Percentiles rank a stretch among this genome's conserved stretches.
Conservation (phyloP, 345 rosid species). For the Ricinus communis region DNA sequence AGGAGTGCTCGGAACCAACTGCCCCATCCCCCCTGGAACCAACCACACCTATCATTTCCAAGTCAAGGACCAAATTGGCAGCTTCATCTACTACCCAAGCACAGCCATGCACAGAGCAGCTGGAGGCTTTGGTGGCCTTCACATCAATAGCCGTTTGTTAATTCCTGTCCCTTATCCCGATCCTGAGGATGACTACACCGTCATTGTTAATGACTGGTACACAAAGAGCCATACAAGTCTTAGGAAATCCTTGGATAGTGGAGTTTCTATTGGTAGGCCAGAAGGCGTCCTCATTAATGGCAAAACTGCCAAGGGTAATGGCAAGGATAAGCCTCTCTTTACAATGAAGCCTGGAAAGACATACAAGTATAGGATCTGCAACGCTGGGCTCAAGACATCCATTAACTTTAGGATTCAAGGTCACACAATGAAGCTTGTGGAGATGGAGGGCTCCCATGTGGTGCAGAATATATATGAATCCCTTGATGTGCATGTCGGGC, state of each 20-base stretch:
- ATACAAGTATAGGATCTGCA: slow-evolving; percentile 28
- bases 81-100: slow-evolving; percentile 27
- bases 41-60: slow-evolving; percentile 82
- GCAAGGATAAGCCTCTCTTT: slow-evolving; percentile 27
- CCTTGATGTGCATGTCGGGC: slow-evolving; percentile 27
- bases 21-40: slow-evolving; percentile 67
- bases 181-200: slow-evolving; percentile 29
- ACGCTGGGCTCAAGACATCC: slow-evolving; percentile 22
- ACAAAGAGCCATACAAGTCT: slow-evolving; percentile 14
- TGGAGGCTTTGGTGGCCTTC: slow-evolving; percentile 30
- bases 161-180: slow-evolving; percentile 29
- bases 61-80: slow-evolving; percentile 77
- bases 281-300: slow-evolving; percentile 27
- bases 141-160: slow-evolving; percentile 24
- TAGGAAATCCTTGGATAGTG: slow-evolving; percentile 15
- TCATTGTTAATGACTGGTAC: slow-evolving; percentile 25
- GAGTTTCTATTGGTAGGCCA: slow-evolving; percentile 23
- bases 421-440: slow-evolving; percentile 26
- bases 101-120: slow-evolving; percentile 16
- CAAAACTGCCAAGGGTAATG: slow-evolving; percentile 14
- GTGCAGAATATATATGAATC: slow-evolving; percentile 21
- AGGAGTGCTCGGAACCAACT: slow-evolving; percentile 63
- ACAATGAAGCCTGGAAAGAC: slow-evolving; percentile 28
- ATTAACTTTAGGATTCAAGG: slow-evolving; percentile 27
- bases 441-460: slow-evolving; percentile 27